A percentile compares a stretch with the other conserved stretches of the same genome.
Evolutionary conservation across 805 yeast species (phyloP).

Genomic region (Starmerella vitae): DNA sequence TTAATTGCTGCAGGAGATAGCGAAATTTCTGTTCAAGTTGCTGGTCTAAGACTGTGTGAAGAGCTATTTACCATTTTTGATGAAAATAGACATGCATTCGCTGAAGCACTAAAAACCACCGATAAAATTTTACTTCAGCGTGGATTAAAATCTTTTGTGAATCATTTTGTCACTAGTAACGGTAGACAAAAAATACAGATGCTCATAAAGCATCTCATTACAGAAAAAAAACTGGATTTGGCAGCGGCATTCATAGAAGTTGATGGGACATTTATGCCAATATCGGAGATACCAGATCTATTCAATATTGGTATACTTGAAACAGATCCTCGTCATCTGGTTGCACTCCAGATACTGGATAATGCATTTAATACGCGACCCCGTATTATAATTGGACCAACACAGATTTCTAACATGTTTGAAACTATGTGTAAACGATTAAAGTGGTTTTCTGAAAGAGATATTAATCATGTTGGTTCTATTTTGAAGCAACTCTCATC

Average conservation of each 20-base stretch:
- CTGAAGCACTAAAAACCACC: background rate
- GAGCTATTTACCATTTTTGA: background rate
- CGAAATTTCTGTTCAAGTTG: background rate
- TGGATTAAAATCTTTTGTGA: background rate
- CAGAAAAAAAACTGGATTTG: background rate
- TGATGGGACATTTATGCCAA: constrained; percentile 10
- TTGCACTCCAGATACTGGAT: constrained; percentile 5
- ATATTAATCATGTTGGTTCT: constrained; percentile 1
- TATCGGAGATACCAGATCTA: background rate
- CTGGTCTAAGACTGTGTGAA: constrained; percentile 3
- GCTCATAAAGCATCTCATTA: constrained; percentile 2
- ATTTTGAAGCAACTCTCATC: constrained; percentile 9
- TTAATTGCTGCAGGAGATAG: constrained; percentile 4
- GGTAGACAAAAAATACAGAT: background rate
- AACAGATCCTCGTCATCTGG: background rate
- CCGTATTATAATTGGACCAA: constrained; percentile 6
- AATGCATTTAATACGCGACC: constrained; percentile 9
- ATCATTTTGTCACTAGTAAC: no score
- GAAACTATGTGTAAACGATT: background rate
- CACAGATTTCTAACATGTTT: constrained; percentile 5
- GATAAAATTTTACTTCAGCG: background rate
- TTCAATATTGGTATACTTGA: background rate
- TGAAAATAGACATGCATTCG: background rate
- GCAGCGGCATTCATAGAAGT: constrained; percentile 5
- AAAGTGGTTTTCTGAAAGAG: constrained; percentile 1